Base-by-base conservation (phyloP, 2,329 filamentous ascomycete genomes). In the Fusarium chuoi region DNA sequence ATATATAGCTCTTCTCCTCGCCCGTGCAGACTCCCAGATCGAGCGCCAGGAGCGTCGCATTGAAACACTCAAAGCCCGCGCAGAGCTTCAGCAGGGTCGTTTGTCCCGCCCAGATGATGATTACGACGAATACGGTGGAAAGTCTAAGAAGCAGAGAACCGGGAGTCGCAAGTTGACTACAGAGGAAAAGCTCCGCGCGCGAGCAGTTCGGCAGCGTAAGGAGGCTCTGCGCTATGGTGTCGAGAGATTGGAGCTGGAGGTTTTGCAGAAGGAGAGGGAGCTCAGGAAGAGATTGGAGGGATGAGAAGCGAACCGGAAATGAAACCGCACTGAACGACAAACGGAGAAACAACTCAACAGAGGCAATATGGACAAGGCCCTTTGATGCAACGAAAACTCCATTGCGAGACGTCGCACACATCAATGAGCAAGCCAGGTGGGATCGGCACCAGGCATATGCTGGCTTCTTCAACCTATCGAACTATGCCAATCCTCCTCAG, bases 191-290 rank as follows among this genome's bases (percentile, higher is more conserved):
- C 79, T 90, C 55, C 82, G 86, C 26, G 88, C 87, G 5, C 84
- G 86, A 77, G 91, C 93, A 72, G 82, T 96, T 64, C 86, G 90
- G 65, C 93, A 95, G 85, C 92, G 94, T 83, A 96, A 94, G 83
- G 94, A 97, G 82, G 90, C 94, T 56, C 84, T 98, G 76, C 91
- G 93, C 80, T 98, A 97, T 84, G 92, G 94, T 35, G 94, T 98
- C 24, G 94, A 96, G 80, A 88, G 95, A 69, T 82, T 98, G 74
- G 94, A 96, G 85, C 80, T 98, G 78, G 94, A 98, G 84, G 93
- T 94, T n/a, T 87, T 91, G 76, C 95, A 98, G 78, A 90, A 89
- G 81, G 89, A 91, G 83, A 84, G 88, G 70, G 89, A 91, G 81
- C 75, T 91, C 77, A 81, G 87, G 74, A 85, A 87, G 81, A 81